Evolutionary conservation across 129 eudicot genomes (phyloP), one percentile per base, ranked within the genome.

Genomic region (Centaurea solstitialis): DNA sequence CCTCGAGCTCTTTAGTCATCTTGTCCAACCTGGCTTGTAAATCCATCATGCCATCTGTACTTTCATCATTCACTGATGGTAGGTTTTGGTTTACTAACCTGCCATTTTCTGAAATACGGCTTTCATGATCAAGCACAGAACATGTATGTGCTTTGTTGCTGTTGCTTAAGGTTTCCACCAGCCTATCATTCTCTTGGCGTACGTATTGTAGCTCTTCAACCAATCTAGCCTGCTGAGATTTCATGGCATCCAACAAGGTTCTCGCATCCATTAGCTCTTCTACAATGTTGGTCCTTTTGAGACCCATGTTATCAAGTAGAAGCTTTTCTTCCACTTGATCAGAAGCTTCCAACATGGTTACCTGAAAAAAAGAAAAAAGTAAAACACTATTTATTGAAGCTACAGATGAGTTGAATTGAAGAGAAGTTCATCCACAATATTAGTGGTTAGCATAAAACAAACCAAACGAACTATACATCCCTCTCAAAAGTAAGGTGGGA

Each of bases 1-100:
- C 87, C 76, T 88, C 90, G 57, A 90, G 93, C 24, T 87, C 90
- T 85, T 68, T 77, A 43, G 88, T 83, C 91, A 90, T 74, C 76
- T 80, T 86, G 68, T 90, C 90, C 85, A 88, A 80, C 81, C 79
- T 85, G 22, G 83, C 80, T 85, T 88, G 93, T 84, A 90, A 82
- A 50, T 84, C 87, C 70, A 30, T 50, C 40, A 64, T 75, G 82
- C 64, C 70, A 76, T 77, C 76, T 78, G 79, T 80, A 72, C 24
- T 68, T 71, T 35, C 66, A 21, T 57, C 79, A 11, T 70, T 45
- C 6, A 12, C 68, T 41, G 72, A 53, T 39, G 70, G 41, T 75
- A 23, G 43, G 68, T 73, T 81, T 71, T 82, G 80, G 39, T 79
- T 81, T 68, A 30, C 61, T 50, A 28, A 13, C 66, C 17, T 41